A percentile compares a stretch with the other conserved stretches of the same genome.
These are phyloP conservation scores for Porphyra umbilicalis DNA, from an alignment of 31 red algal species.

Conservation along the genomic window DNA sequence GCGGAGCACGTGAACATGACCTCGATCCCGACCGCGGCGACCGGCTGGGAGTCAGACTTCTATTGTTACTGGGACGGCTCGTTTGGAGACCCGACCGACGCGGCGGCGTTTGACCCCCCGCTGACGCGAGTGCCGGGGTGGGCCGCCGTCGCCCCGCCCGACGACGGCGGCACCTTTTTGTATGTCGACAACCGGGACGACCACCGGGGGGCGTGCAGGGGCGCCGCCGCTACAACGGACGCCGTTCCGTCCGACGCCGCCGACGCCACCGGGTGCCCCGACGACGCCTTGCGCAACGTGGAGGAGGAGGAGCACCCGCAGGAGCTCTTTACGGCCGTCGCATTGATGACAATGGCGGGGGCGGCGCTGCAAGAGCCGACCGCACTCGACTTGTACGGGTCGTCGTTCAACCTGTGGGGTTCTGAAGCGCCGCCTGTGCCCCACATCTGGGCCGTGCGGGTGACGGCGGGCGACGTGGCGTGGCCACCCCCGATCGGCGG, in stretches of 20 bases:
- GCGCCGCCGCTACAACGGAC: background rate
- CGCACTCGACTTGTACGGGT: no score
- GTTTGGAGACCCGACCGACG: background rate
- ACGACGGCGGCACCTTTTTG: background rate
- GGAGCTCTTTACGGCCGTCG: background rate
- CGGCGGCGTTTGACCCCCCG: background rate
- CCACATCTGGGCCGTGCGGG: background rate
- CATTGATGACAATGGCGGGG: background rate
- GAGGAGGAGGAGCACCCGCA: background rate
- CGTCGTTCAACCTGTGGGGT: background rate
- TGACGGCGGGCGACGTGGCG: background rate
- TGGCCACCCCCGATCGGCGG: background rate
- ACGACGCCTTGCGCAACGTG: background rate
- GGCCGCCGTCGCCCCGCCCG: no score
- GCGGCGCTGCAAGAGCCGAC: background rate
- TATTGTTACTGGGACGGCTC: background rate
- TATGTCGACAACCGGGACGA: background rate
- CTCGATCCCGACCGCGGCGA: background rate
- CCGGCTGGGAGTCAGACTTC: background rate
- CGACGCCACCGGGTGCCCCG: background rate
- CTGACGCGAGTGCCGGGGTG: background rate
- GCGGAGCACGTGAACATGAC: background rate
- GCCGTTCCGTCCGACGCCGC: no score
- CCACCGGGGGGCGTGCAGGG: no score
- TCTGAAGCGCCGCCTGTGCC: background rate